phyloP scores from a whole-genome alignment of 768 basidiomycete genomes.

The Boletus rubroflammeus region DNA sequence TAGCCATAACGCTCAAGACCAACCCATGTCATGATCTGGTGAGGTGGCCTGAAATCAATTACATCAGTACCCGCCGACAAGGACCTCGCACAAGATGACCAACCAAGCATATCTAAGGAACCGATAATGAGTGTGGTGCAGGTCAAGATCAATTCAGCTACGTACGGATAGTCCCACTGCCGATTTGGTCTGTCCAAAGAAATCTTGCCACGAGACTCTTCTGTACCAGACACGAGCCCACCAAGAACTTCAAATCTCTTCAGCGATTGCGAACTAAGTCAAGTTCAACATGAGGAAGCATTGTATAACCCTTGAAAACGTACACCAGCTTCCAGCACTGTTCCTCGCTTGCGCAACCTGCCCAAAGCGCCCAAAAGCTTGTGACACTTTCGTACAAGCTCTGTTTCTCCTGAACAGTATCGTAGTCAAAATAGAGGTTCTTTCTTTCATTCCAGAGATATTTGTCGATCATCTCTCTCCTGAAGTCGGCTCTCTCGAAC shows the following conservation, averaged over 20 bases:
- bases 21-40: slow-evolving; percentile 99
- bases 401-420: slow-evolving; percentile 87
- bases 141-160: slow-evolving; percentile 21
- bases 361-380: slow-evolving; percentile 94
- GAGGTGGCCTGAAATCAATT: slow-evolving; percentile 67
- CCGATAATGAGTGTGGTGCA: slow-evolving; percentile 3
- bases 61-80: slow-evolving; percentile 8
- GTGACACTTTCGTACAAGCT: slow-evolving; percentile 97
- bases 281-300: slow-evolving; percentile 15
- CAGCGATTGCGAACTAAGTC: slow-evolving; percentile 69
- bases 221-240: slow-evolving; percentile 93
- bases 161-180: slow-evolving; percentile 97
- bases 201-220: slow-evolving; percentile 93
- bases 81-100: slow-evolving; percentile 7
- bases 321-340: slow-evolving; percentile 93
- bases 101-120: slow-evolving; percentile 64
- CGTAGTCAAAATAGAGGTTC: slow-evolving; percentile 94
- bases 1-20: slow-evolving; percentile 96
- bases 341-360: slow-evolving; percentile 93
- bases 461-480: slow-evolving; percentile 84
- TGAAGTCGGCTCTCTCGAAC: slow-evolving; percentile 85
- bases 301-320: slow-evolving; percentile 31
- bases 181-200: slow-evolving; percentile 95
- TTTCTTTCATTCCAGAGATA: slow-evolving; percentile 97
- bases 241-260: slow-evolving; percentile 96